Percentiles rank a stretch among this genome's conserved stretches.
These are phyloP conservation scores for Penicillium sp. DNA, from an alignment of 2,329 filamentous ascomycete genomes.

Conservation along the genomic window DNA sequence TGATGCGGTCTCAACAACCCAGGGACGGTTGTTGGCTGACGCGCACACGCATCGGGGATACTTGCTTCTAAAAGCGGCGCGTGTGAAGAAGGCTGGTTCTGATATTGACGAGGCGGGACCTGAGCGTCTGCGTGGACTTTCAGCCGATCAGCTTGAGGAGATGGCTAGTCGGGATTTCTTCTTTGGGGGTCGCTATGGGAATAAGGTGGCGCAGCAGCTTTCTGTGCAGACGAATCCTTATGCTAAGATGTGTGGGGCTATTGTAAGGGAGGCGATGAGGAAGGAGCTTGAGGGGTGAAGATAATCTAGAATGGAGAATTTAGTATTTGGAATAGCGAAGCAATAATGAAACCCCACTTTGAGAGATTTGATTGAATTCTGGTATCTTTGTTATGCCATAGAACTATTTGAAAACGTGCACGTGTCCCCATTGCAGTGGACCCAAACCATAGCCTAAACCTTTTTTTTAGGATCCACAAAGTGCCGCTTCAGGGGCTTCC, in stretches of 20 bases:
- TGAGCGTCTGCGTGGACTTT: conserved; percentile 34
- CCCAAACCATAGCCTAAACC: background rate
- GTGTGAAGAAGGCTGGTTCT: conserved; percentile 21
- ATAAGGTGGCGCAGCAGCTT: conserved; percentile 57
- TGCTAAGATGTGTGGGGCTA: conserved; percentile 62
- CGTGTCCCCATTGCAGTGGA: background rate
- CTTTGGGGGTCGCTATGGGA: conserved; percentile 56
- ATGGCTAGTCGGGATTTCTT: conserved; percentile 57
- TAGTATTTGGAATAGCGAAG: background rate
- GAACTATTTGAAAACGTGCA: background rate
- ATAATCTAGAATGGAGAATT: background rate
- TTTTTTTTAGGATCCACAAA: conserved; percentile 55
- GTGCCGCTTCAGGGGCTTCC: conserved; percentile 66
- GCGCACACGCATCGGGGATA: conserved; percentile 57
- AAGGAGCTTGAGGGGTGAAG: conserved; percentile 49
- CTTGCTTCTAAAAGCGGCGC: conserved; percentile 42
- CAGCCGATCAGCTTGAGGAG: conserved; percentile 51
- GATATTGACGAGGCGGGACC: conserved; percentile 20
- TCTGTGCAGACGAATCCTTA: conserved; percentile 63
- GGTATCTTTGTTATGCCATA: background rate
- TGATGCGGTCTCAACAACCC: conserved; percentile 47
- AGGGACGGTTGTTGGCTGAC: conserved; percentile 53
- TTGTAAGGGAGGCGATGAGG: conserved; percentile 60
- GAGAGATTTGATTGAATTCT: background rate
- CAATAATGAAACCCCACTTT: background rate